Percentiles rank a stretch among this genome's conserved stretches.
phyloP scores from a whole-genome alignment of 169 alveolate species.

The Perkinsus olseni region DNA sequence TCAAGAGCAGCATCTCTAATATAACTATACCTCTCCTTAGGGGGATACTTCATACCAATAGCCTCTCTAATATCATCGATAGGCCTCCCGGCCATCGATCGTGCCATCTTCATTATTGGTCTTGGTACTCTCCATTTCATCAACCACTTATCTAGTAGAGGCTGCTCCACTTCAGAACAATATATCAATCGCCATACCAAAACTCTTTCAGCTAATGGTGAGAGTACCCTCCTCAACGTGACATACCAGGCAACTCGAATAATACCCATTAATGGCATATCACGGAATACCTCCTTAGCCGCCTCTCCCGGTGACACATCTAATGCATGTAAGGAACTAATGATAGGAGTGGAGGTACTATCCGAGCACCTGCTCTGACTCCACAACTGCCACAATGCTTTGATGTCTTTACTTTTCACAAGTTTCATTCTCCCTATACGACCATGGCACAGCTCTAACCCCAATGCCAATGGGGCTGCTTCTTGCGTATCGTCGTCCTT shows the following conservation, averaged over 20 bases:
- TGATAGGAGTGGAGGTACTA: too few species aligned
- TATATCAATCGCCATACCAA: background rate
- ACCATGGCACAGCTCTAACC: background rate
- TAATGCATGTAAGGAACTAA: background rate
- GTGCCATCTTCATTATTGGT: background rate
- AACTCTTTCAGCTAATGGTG: background rate
- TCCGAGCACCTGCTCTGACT: too few species aligned
- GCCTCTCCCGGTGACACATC: background rate
- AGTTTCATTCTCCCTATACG: background rate
- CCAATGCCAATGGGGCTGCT: background rate
- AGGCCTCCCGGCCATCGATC: background rate
- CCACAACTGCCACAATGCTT: background rate
- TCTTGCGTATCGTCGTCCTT: background rate
- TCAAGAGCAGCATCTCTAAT: background rate
- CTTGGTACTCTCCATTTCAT: background rate
- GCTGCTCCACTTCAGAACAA: background rate
- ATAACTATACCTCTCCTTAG: background rate
- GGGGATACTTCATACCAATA: background rate
- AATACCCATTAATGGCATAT: background rate
- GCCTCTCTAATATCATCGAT: background rate
- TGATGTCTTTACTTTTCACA: background rate
- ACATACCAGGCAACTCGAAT: background rate
- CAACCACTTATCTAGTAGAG: background rate
- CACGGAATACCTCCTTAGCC: background rate
- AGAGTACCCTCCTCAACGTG: background rate